Conservation (phyloP, 169 alveolate species). For the Plasmodium fragile region DNA sequence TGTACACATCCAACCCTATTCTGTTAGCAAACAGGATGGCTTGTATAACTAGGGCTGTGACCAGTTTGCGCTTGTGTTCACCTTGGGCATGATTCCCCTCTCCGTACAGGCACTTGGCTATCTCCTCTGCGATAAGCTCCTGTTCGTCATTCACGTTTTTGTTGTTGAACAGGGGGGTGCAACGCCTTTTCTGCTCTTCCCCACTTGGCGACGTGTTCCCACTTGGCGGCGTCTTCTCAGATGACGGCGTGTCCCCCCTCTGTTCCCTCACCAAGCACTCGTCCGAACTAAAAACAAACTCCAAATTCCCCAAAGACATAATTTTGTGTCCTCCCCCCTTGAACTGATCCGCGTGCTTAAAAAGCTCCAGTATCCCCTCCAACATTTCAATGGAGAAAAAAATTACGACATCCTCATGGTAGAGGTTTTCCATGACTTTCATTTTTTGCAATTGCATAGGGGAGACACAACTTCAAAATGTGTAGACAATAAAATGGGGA, state of each 20-base stretch:
- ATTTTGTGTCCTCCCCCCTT: constrained; percentile 7
- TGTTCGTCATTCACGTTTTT: constrained; percentile 26
- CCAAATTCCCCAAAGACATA: not conserved
- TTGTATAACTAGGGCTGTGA: constrained; percentile 23
- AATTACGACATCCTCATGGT: constrained; percentile 30
- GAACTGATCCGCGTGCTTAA: constrained; percentile 7
- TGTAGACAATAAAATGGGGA: not conserved
- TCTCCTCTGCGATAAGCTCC: constrained; percentile 27
- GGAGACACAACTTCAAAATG: not conserved
- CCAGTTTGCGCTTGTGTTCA: constrained; percentile 13
- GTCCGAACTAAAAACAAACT: constrained; percentile 19
- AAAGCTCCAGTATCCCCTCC: constrained; percentile 17
- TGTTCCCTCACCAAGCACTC: not conserved
- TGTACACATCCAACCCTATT: constrained; percentile 40
- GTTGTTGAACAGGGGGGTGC: not conserved
- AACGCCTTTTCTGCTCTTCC: not conserved
- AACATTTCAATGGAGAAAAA: constrained; percentile 43
- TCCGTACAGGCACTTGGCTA: constrained; percentile 18
- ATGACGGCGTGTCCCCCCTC: not conserved
- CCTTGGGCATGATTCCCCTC: not conserved
- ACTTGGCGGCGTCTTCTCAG: not conserved
- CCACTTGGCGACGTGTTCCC: not conserved
- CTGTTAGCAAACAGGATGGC: constrained; percentile 42
- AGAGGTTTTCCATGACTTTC: constrained; percentile 9
- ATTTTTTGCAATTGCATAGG: not conserved